These are phyloP conservation scores for Debaryomyces nepalensis DNA, from an alignment of 1,139 yeast genomes.

Conservation along the genomic window DNA sequence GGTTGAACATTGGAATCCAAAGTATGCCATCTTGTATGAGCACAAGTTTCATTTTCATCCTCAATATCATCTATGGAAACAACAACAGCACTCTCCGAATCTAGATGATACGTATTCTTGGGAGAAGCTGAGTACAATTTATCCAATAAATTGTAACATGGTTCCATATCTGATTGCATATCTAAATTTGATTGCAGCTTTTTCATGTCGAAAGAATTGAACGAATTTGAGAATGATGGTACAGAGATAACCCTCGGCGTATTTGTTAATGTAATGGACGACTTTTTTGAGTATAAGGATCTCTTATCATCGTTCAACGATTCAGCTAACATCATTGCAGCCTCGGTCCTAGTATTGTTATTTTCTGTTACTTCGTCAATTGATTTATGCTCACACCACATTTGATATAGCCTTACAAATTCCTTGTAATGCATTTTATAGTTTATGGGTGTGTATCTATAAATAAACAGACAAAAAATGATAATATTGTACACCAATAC, in stretches of 20 bases:
- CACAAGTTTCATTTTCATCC: constrained; percentile 4
- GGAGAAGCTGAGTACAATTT: constrained; percentile 48
- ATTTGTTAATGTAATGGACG: not conserved
- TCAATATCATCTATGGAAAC: constrained; percentile 21
- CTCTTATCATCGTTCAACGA: constrained; percentile 6
- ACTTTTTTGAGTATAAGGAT: constrained; percentile 7
- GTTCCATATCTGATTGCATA: constrained; percentile 20
- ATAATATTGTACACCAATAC: constrained; percentile 16
- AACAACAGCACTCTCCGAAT: constrained; percentile 38
- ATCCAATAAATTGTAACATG: constrained; percentile 38
- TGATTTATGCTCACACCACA: constrained; percentile 20
- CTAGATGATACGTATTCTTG: constrained; percentile 41
- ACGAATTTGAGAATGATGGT: not conserved
- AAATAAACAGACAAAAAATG: constrained; percentile 8
- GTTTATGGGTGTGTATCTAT: constrained; percentile 13
- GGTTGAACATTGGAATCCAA: not conserved
- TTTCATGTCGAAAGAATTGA: constrained; percentile 4
- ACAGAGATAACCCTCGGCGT: constrained; percentile 7
- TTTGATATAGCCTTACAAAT: constrained; percentile 21
- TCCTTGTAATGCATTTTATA: constrained; percentile 19
- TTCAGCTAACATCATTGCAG: constrained; percentile 13
- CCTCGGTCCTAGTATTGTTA: constrained; percentile 7
- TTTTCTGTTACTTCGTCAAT: not conserved
- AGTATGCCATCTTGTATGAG: no score
- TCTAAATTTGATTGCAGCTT: not conserved